Conservation (phyloP, 1,284 basidiomycete genomes). For the Ustanciosporium gigantosporum region DNA sequence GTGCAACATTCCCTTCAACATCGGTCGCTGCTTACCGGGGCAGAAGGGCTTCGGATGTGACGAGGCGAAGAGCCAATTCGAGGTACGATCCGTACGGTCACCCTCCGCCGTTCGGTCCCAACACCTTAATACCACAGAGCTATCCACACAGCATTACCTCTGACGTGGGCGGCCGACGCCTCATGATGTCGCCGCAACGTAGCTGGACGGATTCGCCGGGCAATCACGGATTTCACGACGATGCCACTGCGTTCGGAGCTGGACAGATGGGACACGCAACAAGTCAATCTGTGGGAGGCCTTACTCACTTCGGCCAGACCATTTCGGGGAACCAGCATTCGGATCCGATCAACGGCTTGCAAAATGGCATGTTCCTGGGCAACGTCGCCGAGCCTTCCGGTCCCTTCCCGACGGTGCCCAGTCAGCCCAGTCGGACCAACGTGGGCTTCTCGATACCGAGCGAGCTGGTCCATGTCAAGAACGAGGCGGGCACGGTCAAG, state of each 20-base stretch:
- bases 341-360: no score
- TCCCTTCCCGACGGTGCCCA: slow-evolving; percentile 16
- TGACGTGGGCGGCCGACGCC: no score
- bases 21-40: slow-evolving; percentile 2
- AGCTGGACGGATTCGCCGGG: not conserved
- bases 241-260: not conserved
- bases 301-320: no score
- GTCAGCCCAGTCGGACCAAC: slow-evolving; percentile 13
- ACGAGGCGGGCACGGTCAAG: slow-evolving; percentile 15
- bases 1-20: slow-evolving; percentile 4
- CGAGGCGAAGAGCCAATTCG: slow-evolving; percentile 19
- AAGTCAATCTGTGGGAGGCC: no score
- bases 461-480: no score
- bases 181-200: not conserved
- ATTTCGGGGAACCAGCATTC: no score
- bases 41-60: slow-evolving; percentile 24
- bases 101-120: slow-evolving; percentile 2
- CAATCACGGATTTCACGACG: not conserved
- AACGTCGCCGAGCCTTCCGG: no score
- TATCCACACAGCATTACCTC: slow-evolving; percentile 15
- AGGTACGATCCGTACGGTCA: slow-evolving; percentile 27
- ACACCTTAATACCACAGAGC: slow-evolving; percentile 5
- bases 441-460: no score
- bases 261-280: no score
- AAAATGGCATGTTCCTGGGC: no score